Evolutionary conservation across 768 basidiomycete genomes (phyloP).

Genomic region (Termitomyces eurrhizus): DNA sequence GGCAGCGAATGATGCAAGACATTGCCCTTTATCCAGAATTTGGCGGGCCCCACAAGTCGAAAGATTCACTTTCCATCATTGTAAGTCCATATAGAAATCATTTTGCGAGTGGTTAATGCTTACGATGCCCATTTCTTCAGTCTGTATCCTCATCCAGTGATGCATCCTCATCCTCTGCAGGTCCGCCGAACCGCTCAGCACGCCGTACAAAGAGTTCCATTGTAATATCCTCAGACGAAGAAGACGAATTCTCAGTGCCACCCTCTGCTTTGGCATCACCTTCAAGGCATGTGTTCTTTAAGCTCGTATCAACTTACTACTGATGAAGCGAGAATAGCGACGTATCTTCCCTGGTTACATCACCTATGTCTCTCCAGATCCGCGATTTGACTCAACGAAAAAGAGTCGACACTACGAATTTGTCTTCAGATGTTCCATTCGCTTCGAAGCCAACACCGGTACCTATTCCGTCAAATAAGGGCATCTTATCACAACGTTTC

Average conservation of each 20-base stretch:
- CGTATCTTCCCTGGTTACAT: neutral
- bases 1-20: constrained; percentile 29
- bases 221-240: constrained; percentile 35
- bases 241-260: constrained; percentile 19
- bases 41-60: constrained; percentile 18
- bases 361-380: constrained; percentile 7
- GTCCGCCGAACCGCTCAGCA: constrained; percentile 6
- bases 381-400: constrained; percentile 10
- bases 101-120: neutral
- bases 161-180: constrained; percentile 18
- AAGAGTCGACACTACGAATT: constrained; percentile 6
- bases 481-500: constrained; percentile 13
- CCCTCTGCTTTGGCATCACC: constrained; percentile 10
- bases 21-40: constrained; percentile 30
- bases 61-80: constrained; percentile 21
- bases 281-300: constrained; percentile 6
- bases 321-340: neutral
- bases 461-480: constrained; percentile 32
- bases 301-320: neutral
- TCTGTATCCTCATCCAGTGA: constrained; percentile 27
- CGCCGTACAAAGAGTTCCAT: constrained; percentile 13
- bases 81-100: constrained; percentile 19
- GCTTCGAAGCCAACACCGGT: constrained; percentile 22
- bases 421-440: constrained; percentile 12
- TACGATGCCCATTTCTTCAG: constrained; percentile 10